Percentiles rank a stretch among this genome's conserved stretches.
Evolutionary conservation across 1,139 yeast genomes (phyloP).

Genomic region (Scheffersomyces illinoinensis): DNA sequence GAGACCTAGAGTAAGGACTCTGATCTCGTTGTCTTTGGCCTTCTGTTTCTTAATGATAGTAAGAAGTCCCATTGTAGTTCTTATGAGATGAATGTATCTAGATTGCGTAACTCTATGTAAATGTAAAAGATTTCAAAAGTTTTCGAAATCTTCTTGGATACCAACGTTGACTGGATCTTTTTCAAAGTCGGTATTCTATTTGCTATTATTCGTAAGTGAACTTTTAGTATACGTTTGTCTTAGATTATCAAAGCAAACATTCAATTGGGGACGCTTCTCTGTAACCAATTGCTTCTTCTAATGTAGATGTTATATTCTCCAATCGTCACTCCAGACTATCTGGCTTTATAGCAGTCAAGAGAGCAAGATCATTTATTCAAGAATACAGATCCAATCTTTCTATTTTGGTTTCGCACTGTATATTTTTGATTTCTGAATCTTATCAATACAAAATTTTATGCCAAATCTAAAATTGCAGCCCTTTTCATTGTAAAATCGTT

Average conservation of each 20-base stretch:
- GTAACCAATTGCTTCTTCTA: too few species aligned
- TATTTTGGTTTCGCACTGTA: too few species aligned
- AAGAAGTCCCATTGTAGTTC: constrained; percentile 68
- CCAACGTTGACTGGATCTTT: not conserved
- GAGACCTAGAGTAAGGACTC: constrained; percentile 78
- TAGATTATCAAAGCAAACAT: too few species aligned
- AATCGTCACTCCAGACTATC: too few species aligned
- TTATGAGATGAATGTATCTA: not conserved
- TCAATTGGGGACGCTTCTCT: too few species aligned
- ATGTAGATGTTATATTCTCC: too few species aligned
- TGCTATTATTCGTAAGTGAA: too few species aligned
- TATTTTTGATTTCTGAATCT: not conserved
- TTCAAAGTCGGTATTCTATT: not conserved
- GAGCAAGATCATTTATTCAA: too few species aligned
- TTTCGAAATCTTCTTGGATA: not conserved
- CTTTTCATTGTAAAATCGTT: not conserved
- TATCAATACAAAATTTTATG: not conserved
- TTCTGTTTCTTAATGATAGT: constrained; percentile 83
- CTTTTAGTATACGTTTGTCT: too few species aligned
- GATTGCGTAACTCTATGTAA: not conserved
- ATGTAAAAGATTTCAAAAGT: not conserved
- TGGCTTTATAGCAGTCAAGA: too few species aligned
- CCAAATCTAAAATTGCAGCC: too few species aligned
- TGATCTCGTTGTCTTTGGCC: constrained; percentile 71
- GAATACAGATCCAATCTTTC: too few species aligned